Conservation (phyloP, 441 rosid species). For the Mallotus repandus region DNA sequence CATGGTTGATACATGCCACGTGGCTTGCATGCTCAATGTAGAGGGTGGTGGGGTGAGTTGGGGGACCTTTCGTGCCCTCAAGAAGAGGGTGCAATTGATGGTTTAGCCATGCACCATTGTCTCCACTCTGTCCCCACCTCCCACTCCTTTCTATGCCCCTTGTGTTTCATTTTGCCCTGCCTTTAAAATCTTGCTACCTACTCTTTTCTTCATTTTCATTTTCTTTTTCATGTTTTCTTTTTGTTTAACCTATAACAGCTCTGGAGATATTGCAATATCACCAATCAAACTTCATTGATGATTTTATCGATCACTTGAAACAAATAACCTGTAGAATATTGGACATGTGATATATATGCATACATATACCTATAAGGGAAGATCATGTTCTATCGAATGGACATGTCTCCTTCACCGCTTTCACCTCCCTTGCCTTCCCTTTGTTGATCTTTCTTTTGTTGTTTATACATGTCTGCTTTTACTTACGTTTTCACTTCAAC, state of each 20-base stretch:
- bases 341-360: no score
- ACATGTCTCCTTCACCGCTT: not conserved
- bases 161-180: conserved; percentile 5
- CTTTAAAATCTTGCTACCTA: not conserved
- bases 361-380: no score
- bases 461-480: not conserved
- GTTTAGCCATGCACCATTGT: conserved; percentile 52
- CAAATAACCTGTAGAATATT: no score
- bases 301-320: no score
- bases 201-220: no score
- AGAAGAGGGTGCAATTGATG: conserved; percentile 28
- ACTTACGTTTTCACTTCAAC: not conserved
- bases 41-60: conserved; percentile 20
- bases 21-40: conserved; percentile 20
- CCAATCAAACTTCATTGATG: no score
- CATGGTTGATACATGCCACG: conserved; percentile 36
- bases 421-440: conserved; percentile 3
- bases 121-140: conserved; percentile 24
- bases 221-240: no score
- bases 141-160: conserved; percentile 31
- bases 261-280: no score
- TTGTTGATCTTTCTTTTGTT: no score
- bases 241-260: no score
- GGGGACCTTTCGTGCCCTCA: conserved; percentile 18
- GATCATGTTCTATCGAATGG: not conserved